Conservation (phyloP, 2,329 filamentous ascomycete genomes). For the Endocalyx cinctus region DNA sequence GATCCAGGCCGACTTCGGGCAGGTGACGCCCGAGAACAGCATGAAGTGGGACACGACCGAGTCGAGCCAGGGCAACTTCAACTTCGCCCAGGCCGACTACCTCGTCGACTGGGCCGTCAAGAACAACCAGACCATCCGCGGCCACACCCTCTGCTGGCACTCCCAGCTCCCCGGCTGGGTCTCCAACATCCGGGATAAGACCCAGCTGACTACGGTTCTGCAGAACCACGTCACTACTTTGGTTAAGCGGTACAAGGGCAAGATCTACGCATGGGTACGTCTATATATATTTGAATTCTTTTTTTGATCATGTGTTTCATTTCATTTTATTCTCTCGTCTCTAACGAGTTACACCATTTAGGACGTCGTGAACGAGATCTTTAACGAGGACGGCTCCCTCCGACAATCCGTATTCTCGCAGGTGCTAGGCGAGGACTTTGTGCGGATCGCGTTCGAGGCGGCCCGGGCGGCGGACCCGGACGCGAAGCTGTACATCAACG, state of each 20-base stretch:
- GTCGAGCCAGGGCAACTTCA: slow-evolving; percentile 44
- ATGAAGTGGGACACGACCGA: slow-evolving; percentile 62
- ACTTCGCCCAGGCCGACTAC: slow-evolving; percentile 51
- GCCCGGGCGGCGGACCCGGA: slow-evolving; percentile 61
- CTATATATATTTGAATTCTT: no score
- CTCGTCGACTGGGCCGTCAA: slow-evolving; percentile 53
- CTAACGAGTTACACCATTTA: no score
- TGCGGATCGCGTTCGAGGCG: slow-evolving; percentile 65
- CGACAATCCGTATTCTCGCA: slow-evolving; percentile 60
- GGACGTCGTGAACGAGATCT: slow-evolving; percentile 64
- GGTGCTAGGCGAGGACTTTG: slow-evolving; percentile 66
- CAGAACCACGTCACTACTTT: slow-evolving; percentile 56
- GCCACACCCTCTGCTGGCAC: slow-evolving; percentile 65
- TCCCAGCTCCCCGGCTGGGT: slow-evolving; percentile 58
- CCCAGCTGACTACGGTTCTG: slow-evolving; percentile 48
- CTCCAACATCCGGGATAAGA: slow-evolving; percentile 31
- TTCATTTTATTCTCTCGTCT: no score
- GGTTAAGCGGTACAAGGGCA: slow-evolving; percentile 57
- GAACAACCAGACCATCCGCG: slow-evolving; percentile 57
- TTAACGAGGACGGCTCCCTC: slow-evolving; percentile 56
- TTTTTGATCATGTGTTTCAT: no score
- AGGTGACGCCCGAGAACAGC: slow-evolving; percentile 63
- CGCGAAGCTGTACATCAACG: slow-evolving; percentile 73
- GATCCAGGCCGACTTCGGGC: slow-evolving; percentile 58
- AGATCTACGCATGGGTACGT: slow-evolving; percentile 40